Evolutionary conservation across 2,329 filamentous ascomycete species (phyloP), one percentile per base, ranked within the genome.

Genomic region (Trichoderma koningii): DNA sequence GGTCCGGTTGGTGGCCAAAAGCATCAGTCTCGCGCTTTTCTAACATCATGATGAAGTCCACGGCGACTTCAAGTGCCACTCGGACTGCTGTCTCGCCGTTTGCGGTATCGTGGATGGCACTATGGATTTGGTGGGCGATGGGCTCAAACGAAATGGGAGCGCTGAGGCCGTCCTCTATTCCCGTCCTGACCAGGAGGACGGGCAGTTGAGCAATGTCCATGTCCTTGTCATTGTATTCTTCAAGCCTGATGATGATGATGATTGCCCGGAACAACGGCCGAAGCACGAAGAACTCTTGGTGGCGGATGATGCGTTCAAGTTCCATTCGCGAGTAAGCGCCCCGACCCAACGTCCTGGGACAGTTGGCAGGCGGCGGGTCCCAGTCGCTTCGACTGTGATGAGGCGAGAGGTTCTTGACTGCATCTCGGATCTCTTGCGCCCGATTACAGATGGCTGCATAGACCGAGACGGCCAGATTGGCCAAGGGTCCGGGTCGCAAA

Each of bases 231-330:
- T 12, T 19, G 14, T 55, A 19, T 23, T 38, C 7, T 28, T 55
- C 38, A 9, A 12, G 15, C 15, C 53, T n/a, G 26, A 14, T 44
- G 5, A 15, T n/a, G 12, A 55, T 19, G 5, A 44, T 55, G 4
- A 55, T 44, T 42, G 53, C 23, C 23, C 53, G 21, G 30, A 53
- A 38, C 34, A 38, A 38, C 34, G 56, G 56, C 17, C 30, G 14
- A 28, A 50, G 56, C 12, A 60, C 14, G 26, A 50, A 60, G 17
- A 60, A 50, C 23, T 60, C 42, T 34, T 60, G 56, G n/a, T 48
- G 23, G 15, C 56, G 56, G 21, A 60, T 23, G 12, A 50, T 60
- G 15, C 47, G 23, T 10, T 19, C 41, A 59, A 59, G 30, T 19
- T n/a, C n/a, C n/a, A 15, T 14, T 3, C 7, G 5, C 23, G 51